Percentiles rank a stretch among this genome's conserved stretches.
Conservation (phyloP, 75 land plant genomes). For the Sequoia sempervirens region DNA sequence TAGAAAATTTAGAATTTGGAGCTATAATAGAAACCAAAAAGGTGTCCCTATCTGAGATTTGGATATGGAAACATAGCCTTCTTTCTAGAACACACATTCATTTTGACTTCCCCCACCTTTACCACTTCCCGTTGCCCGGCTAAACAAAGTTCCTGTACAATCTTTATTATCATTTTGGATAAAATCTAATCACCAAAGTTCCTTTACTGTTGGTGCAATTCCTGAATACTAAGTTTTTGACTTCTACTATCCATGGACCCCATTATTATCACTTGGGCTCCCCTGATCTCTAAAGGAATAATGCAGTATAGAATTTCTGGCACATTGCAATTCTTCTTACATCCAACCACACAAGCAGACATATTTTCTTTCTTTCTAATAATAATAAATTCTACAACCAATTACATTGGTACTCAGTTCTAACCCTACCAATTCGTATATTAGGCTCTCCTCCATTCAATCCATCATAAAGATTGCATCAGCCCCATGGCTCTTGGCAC, state of each 20-base stretch:
- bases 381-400: too few species aligned
- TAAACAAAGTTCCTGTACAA: not conserved
- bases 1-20: not conserved
- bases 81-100: not conserved
- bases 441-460: not conserved
- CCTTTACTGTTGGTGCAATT: not conserved
- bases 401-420: too few species aligned
- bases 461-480: not conserved
- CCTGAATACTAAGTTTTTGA: not conserved
- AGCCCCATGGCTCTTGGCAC: not conserved
- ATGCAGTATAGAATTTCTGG: not conserved
- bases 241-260: not conserved
- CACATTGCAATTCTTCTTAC: not conserved
- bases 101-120: not conserved
- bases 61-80: not conserved
- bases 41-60: too few species aligned
- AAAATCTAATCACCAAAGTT: not conserved
- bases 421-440: too few species aligned
- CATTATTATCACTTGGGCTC: not conserved
- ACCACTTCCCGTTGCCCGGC: not conserved
- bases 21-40: not conserved
- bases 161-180: not conserved
- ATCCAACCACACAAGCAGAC: too few species aligned
- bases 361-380: too few species aligned
- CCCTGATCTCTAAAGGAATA: not conserved